Percentiles rank a stretch among this genome's conserved stretches.
Evolutionary conservation across 257 asterid species (phyloP).

Genomic region (Gardenia jasminoides): DNA sequence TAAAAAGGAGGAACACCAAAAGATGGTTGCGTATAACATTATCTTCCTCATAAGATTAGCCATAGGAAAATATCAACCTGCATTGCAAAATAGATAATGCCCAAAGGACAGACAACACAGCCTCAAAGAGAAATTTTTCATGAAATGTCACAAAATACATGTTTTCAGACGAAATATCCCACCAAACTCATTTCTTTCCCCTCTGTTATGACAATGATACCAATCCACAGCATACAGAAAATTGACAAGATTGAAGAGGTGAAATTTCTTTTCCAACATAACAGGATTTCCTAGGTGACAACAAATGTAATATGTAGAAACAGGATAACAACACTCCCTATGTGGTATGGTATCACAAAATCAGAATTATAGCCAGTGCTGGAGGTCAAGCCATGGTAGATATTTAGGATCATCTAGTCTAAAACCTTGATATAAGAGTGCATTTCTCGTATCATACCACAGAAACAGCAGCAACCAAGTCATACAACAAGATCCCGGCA

Average conservation of each 20-base stretch:
- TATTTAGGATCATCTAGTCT: background rate
- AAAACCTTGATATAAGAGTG: constrained; percentile 12
- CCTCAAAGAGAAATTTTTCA: background rate
- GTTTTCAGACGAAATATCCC: background rate
- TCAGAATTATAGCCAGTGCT: background rate
- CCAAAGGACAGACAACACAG: background rate
- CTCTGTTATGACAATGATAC: background rate
- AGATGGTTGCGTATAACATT: background rate
- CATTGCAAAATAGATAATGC: background rate
- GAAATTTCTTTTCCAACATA: background rate
- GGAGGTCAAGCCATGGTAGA: background rate
- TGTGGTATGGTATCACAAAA: background rate
- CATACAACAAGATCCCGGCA: constrained; percentile 93
- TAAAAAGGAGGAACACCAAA: background rate
- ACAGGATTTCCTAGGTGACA: background rate
- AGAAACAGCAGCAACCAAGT: constrained; percentile 85
- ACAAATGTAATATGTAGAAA: background rate
- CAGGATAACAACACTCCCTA: background rate
- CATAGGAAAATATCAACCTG: background rate
- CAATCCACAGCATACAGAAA: background rate
- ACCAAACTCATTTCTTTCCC: background rate
- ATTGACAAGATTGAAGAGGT: background rate
- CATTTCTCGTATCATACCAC: constrained; percentile 56
- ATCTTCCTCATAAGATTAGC: background rate
- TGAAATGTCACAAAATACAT: background rate